Conservation (phyloP, 805 yeast genomes). For the Pichia californica region DNA sequence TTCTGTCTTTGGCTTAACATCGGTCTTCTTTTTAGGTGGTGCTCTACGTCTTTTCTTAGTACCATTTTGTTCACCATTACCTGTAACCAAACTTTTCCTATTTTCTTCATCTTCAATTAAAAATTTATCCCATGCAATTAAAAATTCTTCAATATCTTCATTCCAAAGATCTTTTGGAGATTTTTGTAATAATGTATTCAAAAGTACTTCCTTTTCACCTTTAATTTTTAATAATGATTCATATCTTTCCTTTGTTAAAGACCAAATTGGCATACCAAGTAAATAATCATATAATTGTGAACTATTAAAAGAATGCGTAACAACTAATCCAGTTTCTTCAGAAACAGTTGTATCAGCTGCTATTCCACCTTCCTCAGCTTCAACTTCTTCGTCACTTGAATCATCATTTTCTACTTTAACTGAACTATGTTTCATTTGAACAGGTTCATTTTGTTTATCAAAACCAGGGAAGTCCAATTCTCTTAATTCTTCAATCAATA, state of each 20-base stretch:
- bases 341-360: constrained; percentile 31
- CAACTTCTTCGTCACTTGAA: constrained; percentile 21
- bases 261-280: constrained; percentile 89
- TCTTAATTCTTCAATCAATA: constrained; percentile 57
- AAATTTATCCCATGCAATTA: constrained; percentile 59
- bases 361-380: constrained; percentile 7
- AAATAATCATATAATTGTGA: constrained; percentile 76
- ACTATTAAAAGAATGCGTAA: constrained; percentile 37
- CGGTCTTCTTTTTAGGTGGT: constrained; percentile 33
- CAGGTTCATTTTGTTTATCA: constrained; percentile 61
- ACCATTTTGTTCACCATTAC: constrained; percentile 35
- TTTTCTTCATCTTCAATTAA: constrained; percentile 57
- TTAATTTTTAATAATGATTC: constrained; percentile 69
- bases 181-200: constrained; percentile 55
- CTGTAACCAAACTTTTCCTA: constrained; percentile 44
- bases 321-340: constrained; percentile 25
- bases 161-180: constrained; percentile 88
- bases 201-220: constrained; percentile 64
- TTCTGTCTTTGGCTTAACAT: not conserved
- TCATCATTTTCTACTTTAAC: constrained; percentile 32
- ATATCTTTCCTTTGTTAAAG: constrained; percentile 84
- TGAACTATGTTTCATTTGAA: constrained; percentile 35
- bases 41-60: constrained; percentile 26
- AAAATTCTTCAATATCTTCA: constrained; percentile 71
- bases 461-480: constrained; percentile 67